Evolutionary conservation across 345 rosid genomes (phyloP).

Genomic region (Kandelia obovata): DNA sequence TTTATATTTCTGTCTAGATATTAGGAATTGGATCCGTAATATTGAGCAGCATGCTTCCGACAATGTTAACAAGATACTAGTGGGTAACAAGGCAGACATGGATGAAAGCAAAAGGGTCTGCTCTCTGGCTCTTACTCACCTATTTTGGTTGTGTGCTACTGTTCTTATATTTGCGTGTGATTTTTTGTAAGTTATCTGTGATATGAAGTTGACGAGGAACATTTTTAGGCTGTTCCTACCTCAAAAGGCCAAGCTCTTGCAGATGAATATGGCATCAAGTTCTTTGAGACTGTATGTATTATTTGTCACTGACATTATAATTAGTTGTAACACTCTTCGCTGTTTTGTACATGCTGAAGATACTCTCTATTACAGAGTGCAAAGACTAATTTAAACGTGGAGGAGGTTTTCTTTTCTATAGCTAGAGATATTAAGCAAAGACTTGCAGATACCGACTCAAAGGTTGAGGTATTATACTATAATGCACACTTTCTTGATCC

Average conservation of each 20-base stretch:
- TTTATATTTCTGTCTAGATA: conserved; percentile 23
- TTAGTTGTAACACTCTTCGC: background rate
- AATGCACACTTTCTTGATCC: background rate
- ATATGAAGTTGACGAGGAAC: background rate
- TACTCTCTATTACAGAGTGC: conserved; percentile 41
- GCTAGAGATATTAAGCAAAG: conserved; percentile 55
- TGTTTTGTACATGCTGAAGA: background rate
- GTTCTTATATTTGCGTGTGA: background rate
- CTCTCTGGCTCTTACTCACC: background rate
- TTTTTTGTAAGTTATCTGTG: conserved; percentile 1
- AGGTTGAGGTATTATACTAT: conserved; percentile 35
- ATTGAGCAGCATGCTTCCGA: conserved; percentile 59
- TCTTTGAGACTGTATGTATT: conserved; percentile 51
- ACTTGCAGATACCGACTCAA: conserved; percentile 42
- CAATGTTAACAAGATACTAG: conserved; percentile 49
- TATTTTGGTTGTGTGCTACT: background rate
- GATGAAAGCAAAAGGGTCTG: conserved; percentile 62
- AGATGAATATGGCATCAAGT: conserved; percentile 60
- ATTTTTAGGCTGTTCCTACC: conserved; percentile 47
- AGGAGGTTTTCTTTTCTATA: conserved; percentile 52
- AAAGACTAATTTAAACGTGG: conserved; percentile 53
- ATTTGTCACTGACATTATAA: background rate
- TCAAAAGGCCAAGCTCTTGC: conserved; percentile 54
- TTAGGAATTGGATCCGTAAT: conserved; percentile 54
- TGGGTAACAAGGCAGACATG: conserved; percentile 62